Percentiles rank a stretch among this genome's conserved stretches.
phyloP scores from a whole-genome alignment of 306 rosid genomes.

The Casuarina glauca region DNA sequence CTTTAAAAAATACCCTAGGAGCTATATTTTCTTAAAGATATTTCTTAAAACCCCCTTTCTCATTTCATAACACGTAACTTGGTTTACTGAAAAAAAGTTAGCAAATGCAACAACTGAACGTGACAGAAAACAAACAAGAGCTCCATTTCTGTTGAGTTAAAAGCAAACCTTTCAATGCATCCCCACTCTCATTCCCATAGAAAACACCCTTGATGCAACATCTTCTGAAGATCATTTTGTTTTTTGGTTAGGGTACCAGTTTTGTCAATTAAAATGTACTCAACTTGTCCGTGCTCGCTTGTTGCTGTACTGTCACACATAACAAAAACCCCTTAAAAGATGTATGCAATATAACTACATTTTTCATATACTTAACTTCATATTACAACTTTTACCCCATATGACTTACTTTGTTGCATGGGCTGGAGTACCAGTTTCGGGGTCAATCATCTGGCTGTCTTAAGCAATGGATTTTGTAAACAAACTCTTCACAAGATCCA shows the following conservation, averaged over 20 bases:
- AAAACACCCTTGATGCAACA: conserved; percentile 79
- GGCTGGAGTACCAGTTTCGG: conserved; percentile 78
- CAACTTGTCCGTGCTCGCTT: conserved; percentile 99
- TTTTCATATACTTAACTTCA: conserved; percentile 24
- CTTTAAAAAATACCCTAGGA: not conserved
- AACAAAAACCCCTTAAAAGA: conserved; percentile 46
- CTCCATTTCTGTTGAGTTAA: conserved; percentile 12
- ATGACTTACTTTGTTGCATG: conserved; percentile 89
- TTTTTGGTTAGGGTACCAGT: conserved; percentile 98
- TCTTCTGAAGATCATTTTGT: conserved; percentile 95
- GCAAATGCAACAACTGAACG: conserved; percentile 15
- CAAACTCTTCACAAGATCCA: conserved; percentile 92
- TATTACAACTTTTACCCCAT: conserved; percentile 22
- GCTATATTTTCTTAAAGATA: not conserved
- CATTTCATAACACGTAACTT: conserved; percentile 8
- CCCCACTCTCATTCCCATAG: conserved; percentile 91
- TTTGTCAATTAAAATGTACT: conserved; percentile 97
- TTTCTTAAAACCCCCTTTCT: not conserved
- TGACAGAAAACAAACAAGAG: conserved; percentile 28
- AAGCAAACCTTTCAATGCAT: conserved; percentile 88
- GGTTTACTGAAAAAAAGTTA: conserved; percentile 4
- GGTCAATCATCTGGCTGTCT: conserved; percentile 86
- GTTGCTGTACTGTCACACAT: conserved; percentile 98
- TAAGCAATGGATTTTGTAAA: conserved; percentile 97
- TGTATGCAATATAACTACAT: conserved; percentile 18